These are phyloP conservation scores for Arthroderma sp. DNA, from an alignment of 2,329 filamentous ascomycete genomes.

Conservation along the genomic window DNA sequence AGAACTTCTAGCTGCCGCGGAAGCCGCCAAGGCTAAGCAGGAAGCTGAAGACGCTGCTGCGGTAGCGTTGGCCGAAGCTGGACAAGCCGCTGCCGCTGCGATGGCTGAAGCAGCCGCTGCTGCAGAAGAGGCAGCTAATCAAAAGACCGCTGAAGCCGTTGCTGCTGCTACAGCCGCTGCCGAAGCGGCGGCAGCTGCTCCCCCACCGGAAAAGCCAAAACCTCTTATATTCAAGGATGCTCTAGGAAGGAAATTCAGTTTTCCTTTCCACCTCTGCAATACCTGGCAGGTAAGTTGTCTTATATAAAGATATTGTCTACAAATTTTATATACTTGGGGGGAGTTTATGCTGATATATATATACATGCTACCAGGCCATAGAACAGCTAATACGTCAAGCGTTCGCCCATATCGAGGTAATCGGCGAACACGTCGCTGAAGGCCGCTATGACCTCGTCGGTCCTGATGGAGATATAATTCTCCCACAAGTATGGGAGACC, in stretches of 20 bases:
- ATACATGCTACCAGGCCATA: slow-evolving; percentile 49
- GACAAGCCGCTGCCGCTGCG: slow-evolving; percentile 26
- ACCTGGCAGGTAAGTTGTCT: slow-evolving; percentile 59
- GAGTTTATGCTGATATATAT: neutral
- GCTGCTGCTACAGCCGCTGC: slow-evolving; percentile 21
- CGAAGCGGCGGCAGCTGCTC: slow-evolving; percentile 19
- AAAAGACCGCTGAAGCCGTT: slow-evolving; percentile 19
- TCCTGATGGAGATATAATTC: slow-evolving; percentile 68
- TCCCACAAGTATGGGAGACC: slow-evolving; percentile 69
- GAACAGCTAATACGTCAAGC: slow-evolving; percentile 76
- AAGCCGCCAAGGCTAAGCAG: slow-evolving; percentile 32
- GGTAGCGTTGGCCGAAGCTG: slow-evolving; percentile 21
- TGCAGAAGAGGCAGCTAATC: slow-evolving; percentile 22
- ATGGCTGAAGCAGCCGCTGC: slow-evolving; percentile 25
- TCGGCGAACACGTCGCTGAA: slow-evolving; percentile 61
- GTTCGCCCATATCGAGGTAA: slow-evolving; percentile 63
- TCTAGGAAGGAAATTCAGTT: slow-evolving; percentile 80
- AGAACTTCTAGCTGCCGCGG: slow-evolving; percentile 36
- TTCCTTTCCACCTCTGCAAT: slow-evolving; percentile 73
- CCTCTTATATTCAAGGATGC: slow-evolving; percentile 87
- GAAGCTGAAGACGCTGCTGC: slow-evolving; percentile 31
- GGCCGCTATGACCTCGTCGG: slow-evolving; percentile 71
- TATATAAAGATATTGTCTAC: neutral
- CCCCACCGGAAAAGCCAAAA: slow-evolving; percentile 48
- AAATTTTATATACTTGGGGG: neutral